Conservation (phyloP, 352 stramenopile genomes). For the Peronosclerospora sorghi region DNA sequence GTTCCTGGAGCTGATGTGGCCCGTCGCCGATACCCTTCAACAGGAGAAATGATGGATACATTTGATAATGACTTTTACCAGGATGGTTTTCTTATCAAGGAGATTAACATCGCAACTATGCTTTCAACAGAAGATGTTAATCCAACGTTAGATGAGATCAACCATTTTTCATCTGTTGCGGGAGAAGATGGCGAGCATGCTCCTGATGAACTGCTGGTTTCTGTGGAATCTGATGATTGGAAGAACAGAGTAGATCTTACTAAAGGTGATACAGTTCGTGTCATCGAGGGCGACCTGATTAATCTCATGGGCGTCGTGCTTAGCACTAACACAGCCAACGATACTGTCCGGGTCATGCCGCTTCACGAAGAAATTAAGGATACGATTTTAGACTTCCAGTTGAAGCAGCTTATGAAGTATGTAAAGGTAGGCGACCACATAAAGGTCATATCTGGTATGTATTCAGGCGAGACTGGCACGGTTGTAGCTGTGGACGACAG, state of each 20-base stretch:
- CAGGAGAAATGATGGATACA: constrained; percentile 80
- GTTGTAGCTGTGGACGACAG: constrained; percentile 83
- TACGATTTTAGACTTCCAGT: constrained; percentile 82
- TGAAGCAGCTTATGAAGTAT: constrained; percentile 86
- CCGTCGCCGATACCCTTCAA: constrained; percentile 57
- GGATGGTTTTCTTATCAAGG: constrained; percentile 80
- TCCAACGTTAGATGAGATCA: constrained; percentile 80
- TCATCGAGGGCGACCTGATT: constrained; percentile 80
- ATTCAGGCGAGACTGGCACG: constrained; percentile 83
- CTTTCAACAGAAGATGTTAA: constrained; percentile 78
- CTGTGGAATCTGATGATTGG: constrained; percentile 76
- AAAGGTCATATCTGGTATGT: constrained; percentile 84
- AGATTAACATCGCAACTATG: constrained; percentile 83
- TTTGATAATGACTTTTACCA: constrained; percentile 86
- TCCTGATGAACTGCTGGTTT: constrained; percentile 51
- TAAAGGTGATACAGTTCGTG: constrained; percentile 81
- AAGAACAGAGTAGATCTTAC: constrained; percentile 86
- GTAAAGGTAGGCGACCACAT: constrained; percentile 88
- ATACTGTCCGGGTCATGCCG: constrained; percentile 83
- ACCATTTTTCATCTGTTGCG: constrained; percentile 64
- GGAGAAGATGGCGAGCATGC: constrained; percentile 60
- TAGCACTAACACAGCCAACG: constrained; percentile 81
- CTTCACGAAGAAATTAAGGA: constrained; percentile 87
- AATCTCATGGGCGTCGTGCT: constrained; percentile 87
- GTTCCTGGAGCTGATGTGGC: constrained; percentile 49